Conservation (phyloP, 345 rosid genomes). For the Alliaria petiolata region DNA sequence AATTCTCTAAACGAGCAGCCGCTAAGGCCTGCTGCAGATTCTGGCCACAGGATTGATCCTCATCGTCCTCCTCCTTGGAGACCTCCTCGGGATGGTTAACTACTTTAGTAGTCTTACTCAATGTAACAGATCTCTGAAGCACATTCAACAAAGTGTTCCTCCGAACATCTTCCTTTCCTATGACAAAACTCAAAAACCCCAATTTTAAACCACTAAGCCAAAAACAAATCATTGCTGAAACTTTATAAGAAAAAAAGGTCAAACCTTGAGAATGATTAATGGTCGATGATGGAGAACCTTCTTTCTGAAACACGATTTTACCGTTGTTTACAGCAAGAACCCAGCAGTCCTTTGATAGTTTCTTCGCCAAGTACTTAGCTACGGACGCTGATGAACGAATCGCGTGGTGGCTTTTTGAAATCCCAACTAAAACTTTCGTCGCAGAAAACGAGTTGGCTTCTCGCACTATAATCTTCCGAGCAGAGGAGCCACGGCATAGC, state of each 20-base stretch:
- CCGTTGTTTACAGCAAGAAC: slow-evolving; percentile 76
- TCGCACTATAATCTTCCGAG: slow-evolving; percentile 59
- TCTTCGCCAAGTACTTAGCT: slow-evolving; percentile 86
- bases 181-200: background rate
- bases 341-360: slow-evolving; percentile 52
- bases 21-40: slow-evolving; percentile 43
- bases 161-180: slow-evolving; percentile 49
- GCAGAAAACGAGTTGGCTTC: slow-evolving; percentile 73
- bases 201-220: background rate
- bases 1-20: slow-evolving; percentile 39
- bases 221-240: background rate
- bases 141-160: slow-evolving; percentile 48
- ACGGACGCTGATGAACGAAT: slow-evolving; percentile 61
- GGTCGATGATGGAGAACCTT: slow-evolving; percentile 41
- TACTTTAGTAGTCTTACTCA: slow-evolving; percentile 46
- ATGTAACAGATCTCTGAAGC: slow-evolving; percentile 51
- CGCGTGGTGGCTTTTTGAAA: slow-evolving; percentile 40
- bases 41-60: slow-evolving; percentile 23
- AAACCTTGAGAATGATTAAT: slow-evolving; percentile 43
- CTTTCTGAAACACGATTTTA: slow-evolving; percentile 63
- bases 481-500: slow-evolving; percentile 74
- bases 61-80: slow-evolving; percentile 16
- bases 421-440: slow-evolving; percentile 63
- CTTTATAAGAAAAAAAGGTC: background rate
- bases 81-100: slow-evolving; percentile 27